A percentile compares a stretch with the other conserved stretches of the same genome.
These are phyloP conservation scores for Didymella lethalis DNA, from an alignment of 2,329 filamentous ascomycete genomes.

Conservation along the genomic window DNA sequence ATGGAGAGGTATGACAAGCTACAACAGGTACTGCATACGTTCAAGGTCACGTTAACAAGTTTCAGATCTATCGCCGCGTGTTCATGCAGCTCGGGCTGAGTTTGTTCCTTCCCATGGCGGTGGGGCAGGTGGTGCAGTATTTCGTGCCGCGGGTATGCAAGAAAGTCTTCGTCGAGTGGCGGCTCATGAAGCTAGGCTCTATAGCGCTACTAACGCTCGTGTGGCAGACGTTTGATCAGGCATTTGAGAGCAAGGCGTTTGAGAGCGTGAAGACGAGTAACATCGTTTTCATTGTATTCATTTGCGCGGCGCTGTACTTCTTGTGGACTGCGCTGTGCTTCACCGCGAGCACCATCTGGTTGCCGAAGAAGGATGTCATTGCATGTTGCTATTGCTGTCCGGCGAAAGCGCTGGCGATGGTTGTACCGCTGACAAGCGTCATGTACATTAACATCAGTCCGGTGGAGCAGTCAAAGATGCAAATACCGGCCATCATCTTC, in stretches of 20 bases:
- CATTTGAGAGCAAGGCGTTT: constrained; percentile 70
- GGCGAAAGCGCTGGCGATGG: constrained; percentile 75
- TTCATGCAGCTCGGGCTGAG: constrained; percentile 74
- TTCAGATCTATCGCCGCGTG: constrained; percentile 68
- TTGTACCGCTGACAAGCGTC: constrained; percentile 71
- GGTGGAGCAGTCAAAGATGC: constrained; percentile 64
- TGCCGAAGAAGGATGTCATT: constrained; percentile 69
- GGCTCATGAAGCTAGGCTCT: constrained; percentile 55
- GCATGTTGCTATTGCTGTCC: constrained; percentile 77
- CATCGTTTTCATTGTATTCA: constrained; percentile 71
- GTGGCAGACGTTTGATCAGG: constrained; percentile 73
- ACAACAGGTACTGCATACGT: no score
- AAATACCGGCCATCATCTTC: constrained; percentile 69
- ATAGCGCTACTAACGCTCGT: constrained; percentile 59
- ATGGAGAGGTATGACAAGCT: constrained; percentile 51
- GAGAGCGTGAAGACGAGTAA: constrained; percentile 65
- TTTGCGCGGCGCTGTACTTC: constrained; percentile 69
- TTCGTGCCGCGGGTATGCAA: constrained; percentile 63
- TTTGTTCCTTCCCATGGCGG: constrained; percentile 68
- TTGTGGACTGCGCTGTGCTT: constrained; percentile 71
- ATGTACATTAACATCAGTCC: constrained; percentile 69
- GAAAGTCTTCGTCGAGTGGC: constrained; percentile 61
- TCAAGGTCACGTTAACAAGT: no score
- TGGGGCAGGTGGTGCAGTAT: constrained; percentile 68
- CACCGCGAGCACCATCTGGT: constrained; percentile 60